Base-by-base conservation (phyloP, 2,329 filamentous ascomycete genomes). In the Fusarium verticillioides region DNA sequence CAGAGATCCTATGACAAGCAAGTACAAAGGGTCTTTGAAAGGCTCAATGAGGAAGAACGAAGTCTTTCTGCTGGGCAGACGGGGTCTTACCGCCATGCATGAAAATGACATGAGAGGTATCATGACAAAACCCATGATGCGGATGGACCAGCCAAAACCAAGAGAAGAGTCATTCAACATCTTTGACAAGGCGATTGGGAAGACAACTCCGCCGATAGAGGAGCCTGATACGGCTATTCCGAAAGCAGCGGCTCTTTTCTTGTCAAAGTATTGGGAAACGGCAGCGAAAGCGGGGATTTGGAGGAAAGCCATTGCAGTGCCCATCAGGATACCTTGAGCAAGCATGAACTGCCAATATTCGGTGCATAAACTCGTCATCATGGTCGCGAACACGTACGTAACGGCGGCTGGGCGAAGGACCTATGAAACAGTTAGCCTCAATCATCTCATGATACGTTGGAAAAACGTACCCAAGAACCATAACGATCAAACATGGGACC, bases 341-440 rank as follows among this genome's bases (percentile, higher is more conserved):
- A 89, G 84, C 80, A 89, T 85, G 73, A 88, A 82, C 10, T 89
- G 86, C 79, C 83, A 89, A 69, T 88, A 89, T 37, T 81, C 61
- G 8, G 76, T 82, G 73, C 85, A 87, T 0, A 77, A 12, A 8
- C 74, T 77, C 0, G 67, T 63, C 70, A 75, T 74, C 75, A 77
- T 77, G 3, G 66, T 72, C 6, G 70, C 59, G 13, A 74, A 73
- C 1, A 77, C 26, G 10, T 77, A 77, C 0, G 32, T 30, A 2
- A 75, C 10, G 2, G 73, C 73, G 1, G 72, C 70, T 5, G 74
- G 75, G 1, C 65, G 63, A 8, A 77, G 53, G 0, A 75, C 28
- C 74, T 77, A 5, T 0, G 1, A 3, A 8, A 19, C 4, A 32
- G 4, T 60, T 3, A 60, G 37, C 2, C 8, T 50, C 1, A 43